Percentiles rank a stretch among this genome's conserved stretches.
Conservation (phyloP, 345 rosid species). For the Acer campestre region DNA sequence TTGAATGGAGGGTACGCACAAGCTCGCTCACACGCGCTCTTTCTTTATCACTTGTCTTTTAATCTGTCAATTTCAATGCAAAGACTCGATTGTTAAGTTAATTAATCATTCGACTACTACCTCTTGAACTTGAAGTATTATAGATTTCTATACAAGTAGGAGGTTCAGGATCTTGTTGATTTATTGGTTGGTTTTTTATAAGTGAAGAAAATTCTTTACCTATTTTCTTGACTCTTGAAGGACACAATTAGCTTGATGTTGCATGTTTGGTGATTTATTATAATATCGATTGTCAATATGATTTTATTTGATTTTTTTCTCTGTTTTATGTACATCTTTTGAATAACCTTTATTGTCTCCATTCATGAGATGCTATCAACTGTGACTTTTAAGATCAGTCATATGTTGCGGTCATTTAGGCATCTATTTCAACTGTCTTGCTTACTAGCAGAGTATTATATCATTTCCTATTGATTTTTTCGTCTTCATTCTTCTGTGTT, state of each 20-base stretch:
- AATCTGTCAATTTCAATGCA: background rate
- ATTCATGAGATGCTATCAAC: background rate
- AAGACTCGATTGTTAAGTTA: background rate
- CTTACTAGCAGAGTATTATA: background rate
- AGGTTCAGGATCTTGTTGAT: background rate
- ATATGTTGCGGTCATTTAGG: background rate
- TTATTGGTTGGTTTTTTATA: background rate
- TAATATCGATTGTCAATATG: background rate
- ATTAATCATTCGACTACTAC: background rate
- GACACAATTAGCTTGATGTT: background rate
- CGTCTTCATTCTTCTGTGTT: background rate
- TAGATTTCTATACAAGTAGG: background rate
- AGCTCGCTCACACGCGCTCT: background rate
- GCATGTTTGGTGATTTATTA: background rate
- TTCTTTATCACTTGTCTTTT: background rate
- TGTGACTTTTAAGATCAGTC: background rate
- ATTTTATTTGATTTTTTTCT: background rate
- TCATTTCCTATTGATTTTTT: background rate
- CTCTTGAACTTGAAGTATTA: too few species aligned
- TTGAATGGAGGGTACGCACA: constrained; percentile 83
- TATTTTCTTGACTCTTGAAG: background rate
- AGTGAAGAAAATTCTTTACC: background rate
- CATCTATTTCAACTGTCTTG: too few species aligned
- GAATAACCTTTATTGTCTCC: background rate
- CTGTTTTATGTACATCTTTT: background rate